These are phyloP conservation scores for Colletotrichum sp. DNA, from an alignment of 2,329 filamentous ascomycete species.

Conservation along the genomic window DNA sequence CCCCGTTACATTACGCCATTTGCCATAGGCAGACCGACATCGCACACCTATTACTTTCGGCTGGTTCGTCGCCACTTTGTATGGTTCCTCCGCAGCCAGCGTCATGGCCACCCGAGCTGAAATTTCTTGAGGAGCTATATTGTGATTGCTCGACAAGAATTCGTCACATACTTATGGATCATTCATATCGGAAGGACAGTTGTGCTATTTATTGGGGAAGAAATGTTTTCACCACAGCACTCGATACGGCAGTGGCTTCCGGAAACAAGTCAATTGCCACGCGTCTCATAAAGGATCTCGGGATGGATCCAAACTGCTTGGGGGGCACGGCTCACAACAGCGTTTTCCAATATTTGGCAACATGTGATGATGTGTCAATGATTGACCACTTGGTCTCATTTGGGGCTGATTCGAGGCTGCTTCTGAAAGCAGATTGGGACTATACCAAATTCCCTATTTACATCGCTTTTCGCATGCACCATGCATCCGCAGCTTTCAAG, in stretches of 20 bases:
- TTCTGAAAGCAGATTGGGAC: neutral
- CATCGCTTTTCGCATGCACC: neutral
- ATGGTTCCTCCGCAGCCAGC: fast-evolving
- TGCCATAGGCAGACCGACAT: neutral
- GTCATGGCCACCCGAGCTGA: neutral
- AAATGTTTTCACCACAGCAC: neutral
- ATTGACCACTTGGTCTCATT: neutral
- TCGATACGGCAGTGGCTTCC: neutral
- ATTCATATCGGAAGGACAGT: neutral
- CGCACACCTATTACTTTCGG: neutral
- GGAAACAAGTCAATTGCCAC: neutral
- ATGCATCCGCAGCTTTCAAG: neutral
- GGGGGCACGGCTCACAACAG: fast-evolving
- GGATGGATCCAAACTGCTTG: neutral
- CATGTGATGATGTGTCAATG: neutral
- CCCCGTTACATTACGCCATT: neutral
- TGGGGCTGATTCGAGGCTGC: neutral
- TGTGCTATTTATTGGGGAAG: neutral
- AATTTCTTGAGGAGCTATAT: neutral
- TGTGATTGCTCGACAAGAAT: no score
- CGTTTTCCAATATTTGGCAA: neutral
- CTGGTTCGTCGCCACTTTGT: neutral
- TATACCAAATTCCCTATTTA: fast-evolving
- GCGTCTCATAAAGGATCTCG: neutral
- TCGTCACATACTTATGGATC: neutral